Conservation (phyloP, 495 filamentous ascomycete species). For the Lasiosphaeriaceae sp. region DNA sequence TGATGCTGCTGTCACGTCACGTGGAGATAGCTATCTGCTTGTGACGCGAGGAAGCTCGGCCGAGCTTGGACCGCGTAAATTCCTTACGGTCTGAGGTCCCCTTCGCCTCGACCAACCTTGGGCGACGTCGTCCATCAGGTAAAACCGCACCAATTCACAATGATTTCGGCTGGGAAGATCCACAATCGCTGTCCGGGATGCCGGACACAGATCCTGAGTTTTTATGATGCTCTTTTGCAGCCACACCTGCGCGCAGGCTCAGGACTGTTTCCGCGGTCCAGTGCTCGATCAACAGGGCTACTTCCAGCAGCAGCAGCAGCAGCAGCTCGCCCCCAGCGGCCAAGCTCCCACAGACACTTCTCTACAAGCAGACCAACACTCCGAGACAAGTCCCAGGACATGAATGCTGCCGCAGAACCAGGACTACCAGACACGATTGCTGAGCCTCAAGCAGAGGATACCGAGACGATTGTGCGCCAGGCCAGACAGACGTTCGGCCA, state of each 20-base stretch:
- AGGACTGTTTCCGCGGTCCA: conserved; percentile 17
- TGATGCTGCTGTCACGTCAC: no score
- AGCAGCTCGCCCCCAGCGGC: conserved; percentile 12
- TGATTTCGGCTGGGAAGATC: conserved; percentile 45
- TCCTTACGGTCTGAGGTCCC: no score
- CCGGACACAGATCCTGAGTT: conserved; percentile 44
- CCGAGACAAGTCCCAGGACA: conserved; percentile 11
- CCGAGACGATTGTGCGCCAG: conserved; percentile 62
- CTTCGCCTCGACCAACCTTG: no score
- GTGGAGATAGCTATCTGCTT: background rate
- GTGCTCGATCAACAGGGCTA: conserved; percentile 1
- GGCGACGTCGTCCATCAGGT: background rate
- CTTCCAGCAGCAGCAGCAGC: conserved; percentile 13
- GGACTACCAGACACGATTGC: background rate
- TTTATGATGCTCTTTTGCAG: conserved; percentile 37
- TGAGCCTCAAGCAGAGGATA: conserved; percentile 26
- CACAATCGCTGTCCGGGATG: conserved; percentile 47
- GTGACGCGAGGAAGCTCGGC: background rate
- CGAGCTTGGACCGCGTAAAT: conserved; percentile 1
- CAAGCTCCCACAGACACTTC: conserved; percentile 30
- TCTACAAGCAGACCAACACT: conserved; percentile 30
- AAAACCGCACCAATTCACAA: conserved; percentile 17
- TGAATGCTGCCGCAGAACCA: background rate
- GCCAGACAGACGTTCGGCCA: conserved; percentile 75
- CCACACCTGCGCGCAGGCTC: conserved; percentile 13